These are phyloP conservation scores for Halenospora varia DNA, from an alignment of 495 filamentous ascomycete genomes.

Conservation along the genomic window DNA sequence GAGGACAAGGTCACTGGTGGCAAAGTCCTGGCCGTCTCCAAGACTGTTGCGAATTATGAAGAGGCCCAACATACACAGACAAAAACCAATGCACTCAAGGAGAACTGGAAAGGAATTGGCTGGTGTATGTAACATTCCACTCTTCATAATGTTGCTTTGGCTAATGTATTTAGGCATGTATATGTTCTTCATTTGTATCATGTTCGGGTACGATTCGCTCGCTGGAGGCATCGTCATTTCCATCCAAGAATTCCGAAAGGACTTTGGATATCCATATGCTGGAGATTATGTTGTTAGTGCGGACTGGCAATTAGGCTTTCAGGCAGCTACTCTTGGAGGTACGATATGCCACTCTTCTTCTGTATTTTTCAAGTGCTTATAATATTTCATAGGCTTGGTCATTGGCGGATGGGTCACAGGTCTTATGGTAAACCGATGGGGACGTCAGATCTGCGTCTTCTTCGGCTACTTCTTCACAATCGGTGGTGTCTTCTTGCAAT, in stretches of 20 bases:
- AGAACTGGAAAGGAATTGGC: not conserved
- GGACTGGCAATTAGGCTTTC: constrained; percentile 12
- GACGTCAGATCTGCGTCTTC: constrained; percentile 14
- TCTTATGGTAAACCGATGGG: constrained; percentile 8
- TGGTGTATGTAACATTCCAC: not conserved
- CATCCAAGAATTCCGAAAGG: constrained; percentile 11
- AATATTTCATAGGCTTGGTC: constrained; percentile 8
- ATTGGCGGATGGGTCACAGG: constrained; percentile 11
- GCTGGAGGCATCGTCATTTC: constrained; percentile 17
- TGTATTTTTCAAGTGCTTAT: constrained; percentile 2
- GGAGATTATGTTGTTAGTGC: constrained; percentile 8
- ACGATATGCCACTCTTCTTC: not conserved
- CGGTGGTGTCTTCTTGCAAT: constrained; percentile 16
- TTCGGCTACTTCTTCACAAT: constrained; percentile 16
- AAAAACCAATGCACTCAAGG: not conserved
- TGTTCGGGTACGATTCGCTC: constrained; percentile 19
- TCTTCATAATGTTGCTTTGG: not conserved
- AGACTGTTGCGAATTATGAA: not conserved
- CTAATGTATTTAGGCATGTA: not conserved
- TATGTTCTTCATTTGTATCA: constrained; percentile 15
- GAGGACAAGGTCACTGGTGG: not conserved
- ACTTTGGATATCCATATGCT: constrained; percentile 2
- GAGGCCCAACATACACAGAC: not conserved
- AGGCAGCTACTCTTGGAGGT: no score
- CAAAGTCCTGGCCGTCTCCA: not conserved